These are phyloP conservation scores for Phylloporus rhodoxanthus DNA, from an alignment of 768 basidiomycete species.

Conservation along the genomic window DNA sequence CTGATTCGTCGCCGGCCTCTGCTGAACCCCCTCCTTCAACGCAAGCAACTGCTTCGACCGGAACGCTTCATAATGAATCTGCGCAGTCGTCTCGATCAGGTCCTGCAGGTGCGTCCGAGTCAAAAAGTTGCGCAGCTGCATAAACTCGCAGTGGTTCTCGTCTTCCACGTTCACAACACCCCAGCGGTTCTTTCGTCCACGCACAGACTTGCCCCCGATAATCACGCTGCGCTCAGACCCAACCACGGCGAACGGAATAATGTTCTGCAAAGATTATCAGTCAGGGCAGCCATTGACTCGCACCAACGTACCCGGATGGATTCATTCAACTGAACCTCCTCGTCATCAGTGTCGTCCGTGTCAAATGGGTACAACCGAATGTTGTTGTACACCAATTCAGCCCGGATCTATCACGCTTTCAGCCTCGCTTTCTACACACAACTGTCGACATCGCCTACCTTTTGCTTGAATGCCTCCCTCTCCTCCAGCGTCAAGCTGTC, in stretches of 20 bases:
- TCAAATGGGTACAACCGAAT: constrained; percentile 97
- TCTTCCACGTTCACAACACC: constrained; percentile 98
- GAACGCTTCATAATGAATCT: constrained; percentile 99
- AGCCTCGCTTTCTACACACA: background rate
- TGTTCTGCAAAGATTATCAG: constrained; percentile 49
- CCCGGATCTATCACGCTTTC: constrained; percentile 65
- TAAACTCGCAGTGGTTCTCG: constrained; percentile 95
- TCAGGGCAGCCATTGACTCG: background rate
- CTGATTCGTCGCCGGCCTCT: constrained; percentile 45
- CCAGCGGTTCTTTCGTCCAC: constrained; percentile 97
- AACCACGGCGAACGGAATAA: constrained; percentile 95
- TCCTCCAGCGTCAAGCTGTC: constrained; percentile 93
- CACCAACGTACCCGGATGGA: constrained; percentile 69
- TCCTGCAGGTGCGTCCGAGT: constrained; percentile 96
- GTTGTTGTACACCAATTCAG: constrained; percentile 84
- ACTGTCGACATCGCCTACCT: constrained; percentile 42
- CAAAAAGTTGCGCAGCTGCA: constrained; percentile 95
- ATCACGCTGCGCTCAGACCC: constrained; percentile 96
- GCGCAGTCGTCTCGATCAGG: constrained; percentile 96
- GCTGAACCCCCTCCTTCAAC: constrained; percentile 89
- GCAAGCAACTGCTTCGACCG: constrained; percentile 96
- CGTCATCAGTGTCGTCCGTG: constrained; percentile 90
- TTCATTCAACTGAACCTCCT: constrained; percentile 87
- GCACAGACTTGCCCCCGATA: constrained; percentile 91
- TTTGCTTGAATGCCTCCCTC: constrained; percentile 86